A percentile compares a stretch with the other conserved stretches of the same genome.
Evolutionary conservation across 768 basidiomycete genomes (phyloP).

Genomic region (Russula emetica): DNA sequence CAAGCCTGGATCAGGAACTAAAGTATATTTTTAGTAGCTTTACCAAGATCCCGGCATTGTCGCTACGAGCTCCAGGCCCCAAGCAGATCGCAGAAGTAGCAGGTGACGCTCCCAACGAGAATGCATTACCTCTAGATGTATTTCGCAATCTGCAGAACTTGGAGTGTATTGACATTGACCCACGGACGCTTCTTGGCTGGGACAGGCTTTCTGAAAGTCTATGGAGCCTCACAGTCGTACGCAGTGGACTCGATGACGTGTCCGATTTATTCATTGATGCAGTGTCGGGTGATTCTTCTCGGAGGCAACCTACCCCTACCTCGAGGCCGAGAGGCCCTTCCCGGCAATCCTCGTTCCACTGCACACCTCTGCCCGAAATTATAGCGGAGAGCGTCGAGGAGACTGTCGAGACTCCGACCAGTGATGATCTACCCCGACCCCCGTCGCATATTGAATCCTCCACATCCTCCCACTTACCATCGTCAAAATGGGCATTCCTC

Average conservation of each 20-base stretch:
- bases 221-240: constrained; percentile 67
- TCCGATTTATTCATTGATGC: constrained; percentile 71
- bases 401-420: constrained; percentile 18
- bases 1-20: constrained; percentile 65
- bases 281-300: constrained; percentile 68
- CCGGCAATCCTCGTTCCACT: constrained; percentile 45
- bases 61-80: constrained; percentile 58
- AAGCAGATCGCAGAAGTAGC: constrained; percentile 65
- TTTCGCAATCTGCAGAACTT: constrained; percentile 83
- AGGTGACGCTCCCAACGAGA: constrained; percentile 63
- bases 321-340: constrained; percentile 40
- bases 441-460: constrained; percentile 30
- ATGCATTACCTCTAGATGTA: constrained; percentile 72
- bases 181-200: constrained; percentile 79
- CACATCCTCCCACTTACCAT: constrained; percentile 42
- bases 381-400: constrained; percentile 52
- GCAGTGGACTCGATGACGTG: constrained; percentile 79
- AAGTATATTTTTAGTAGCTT: constrained; percentile 86
- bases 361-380: constrained; percentile 51
- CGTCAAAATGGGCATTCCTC: constrained; percentile 70
- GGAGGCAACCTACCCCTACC: constrained; percentile 52
- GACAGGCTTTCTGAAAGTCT: constrained; percentile 68
- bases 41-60: constrained; percentile 81
- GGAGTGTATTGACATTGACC: constrained; percentile 77
- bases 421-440: constrained; percentile 25